A percentile compares a stretch with the other conserved stretches of the same genome.
Conservation (phyloP, 257 asterid genomes). For the Scutellaria galericulata region DNA sequence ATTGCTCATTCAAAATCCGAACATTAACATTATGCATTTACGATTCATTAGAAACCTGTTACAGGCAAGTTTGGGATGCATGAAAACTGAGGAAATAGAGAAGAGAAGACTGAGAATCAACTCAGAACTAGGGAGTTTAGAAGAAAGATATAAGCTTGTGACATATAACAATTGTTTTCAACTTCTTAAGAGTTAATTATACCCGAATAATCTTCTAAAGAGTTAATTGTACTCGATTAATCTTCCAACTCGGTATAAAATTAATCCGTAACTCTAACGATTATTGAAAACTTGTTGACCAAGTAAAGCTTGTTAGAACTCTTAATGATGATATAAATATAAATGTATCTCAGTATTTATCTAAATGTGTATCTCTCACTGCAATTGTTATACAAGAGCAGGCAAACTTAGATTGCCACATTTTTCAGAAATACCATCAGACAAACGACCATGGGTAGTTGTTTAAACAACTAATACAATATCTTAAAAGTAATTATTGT, state of each 20-base stretch:
- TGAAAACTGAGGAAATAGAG: too few species aligned
- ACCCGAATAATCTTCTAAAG: too few species aligned
- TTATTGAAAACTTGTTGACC: too few species aligned
- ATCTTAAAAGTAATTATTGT: constrained; percentile 7
- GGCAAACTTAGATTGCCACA: background rate
- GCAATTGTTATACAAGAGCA: background rate
- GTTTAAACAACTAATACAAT: background rate
- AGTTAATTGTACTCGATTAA: too few species aligned
- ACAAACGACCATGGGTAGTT: background rate
- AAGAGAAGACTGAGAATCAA: background rate
- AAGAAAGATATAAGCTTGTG: background rate
- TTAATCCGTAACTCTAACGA: too few species aligned
- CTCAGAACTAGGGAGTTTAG: background rate
- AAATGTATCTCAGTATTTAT: background rate
- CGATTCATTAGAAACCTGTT: too few species aligned
- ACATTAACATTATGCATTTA: too few species aligned
- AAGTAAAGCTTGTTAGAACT: background rate
- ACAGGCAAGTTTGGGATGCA: too few species aligned
- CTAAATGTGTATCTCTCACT: background rate
- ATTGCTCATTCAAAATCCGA: too few species aligned
- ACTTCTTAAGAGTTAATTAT: too few species aligned
- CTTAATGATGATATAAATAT: background rate
- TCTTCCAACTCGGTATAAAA: too few species aligned
- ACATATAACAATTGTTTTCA: too few species aligned
- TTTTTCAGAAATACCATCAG: background rate